A percentile compares a stretch with the other conserved stretches of the same genome.
These are phyloP conservation scores for Cercophora sp. DNA, from an alignment of 495 filamentous ascomycete species.

Conservation along the genomic window DNA sequence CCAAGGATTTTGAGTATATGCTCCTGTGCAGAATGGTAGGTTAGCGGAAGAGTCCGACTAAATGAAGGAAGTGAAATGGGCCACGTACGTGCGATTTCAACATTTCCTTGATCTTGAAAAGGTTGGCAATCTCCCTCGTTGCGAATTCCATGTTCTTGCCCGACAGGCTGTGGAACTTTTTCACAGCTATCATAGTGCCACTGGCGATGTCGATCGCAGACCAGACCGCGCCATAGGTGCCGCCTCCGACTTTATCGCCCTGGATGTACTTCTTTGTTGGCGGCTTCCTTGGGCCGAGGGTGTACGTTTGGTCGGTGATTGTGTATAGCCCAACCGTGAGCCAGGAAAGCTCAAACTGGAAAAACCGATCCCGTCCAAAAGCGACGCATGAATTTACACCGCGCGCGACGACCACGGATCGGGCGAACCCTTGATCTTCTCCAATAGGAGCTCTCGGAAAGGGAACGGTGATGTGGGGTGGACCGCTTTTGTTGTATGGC, in stretches of 20 bases:
- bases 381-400: constrained; percentile 29
- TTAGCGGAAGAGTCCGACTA: too few species aligned
- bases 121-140: constrained; percentile 25
- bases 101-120: constrained; percentile 26
- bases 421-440: too few species aligned
- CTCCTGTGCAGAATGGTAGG: too few species aligned
- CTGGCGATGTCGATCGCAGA: constrained; percentile 22
- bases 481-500: constrained; percentile 12
- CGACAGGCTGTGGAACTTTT: constrained; percentile 30
- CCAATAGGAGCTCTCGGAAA: too few species aligned
- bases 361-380: constrained; percentile 23
- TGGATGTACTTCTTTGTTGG: constrained; percentile 22
- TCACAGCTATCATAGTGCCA: constrained; percentile 29
- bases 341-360: constrained; percentile 31
- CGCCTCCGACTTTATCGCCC: constrained; percentile 22
- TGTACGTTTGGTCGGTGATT: constrained; percentile 22
- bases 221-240: constrained; percentile 30
- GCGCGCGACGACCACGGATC: constrained; percentile 27
- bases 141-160: constrained; percentile 30
- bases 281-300: constrained; percentile 21
- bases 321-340: constrained; percentile 17
- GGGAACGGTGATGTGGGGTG: constrained; percentile 15
- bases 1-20: constrained; percentile 30
- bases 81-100: too few species aligned
- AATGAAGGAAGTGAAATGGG: too few species aligned